Percentiles rank a stretch among this genome's conserved stretches.
phyloP scores from a whole-genome alignment of 208 protist genomes.

The Wallacemonas sp. region DNA sequence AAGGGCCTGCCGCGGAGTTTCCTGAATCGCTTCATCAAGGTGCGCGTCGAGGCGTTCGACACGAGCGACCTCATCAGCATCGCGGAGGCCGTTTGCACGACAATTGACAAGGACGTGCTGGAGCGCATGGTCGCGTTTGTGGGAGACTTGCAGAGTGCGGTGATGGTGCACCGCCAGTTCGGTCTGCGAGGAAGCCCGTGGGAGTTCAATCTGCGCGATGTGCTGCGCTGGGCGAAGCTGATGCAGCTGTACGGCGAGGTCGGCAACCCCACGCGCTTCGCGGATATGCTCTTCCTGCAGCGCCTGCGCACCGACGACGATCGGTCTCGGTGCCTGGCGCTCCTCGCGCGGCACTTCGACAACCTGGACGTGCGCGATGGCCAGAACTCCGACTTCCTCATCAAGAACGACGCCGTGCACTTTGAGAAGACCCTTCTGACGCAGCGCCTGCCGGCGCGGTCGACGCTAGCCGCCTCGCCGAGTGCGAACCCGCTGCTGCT shows the following conservation, averaged over 20 bases:
- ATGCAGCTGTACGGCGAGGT: slow-evolving; percentile 60
- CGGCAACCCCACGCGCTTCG: slow-evolving; percentile 58
- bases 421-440: slow-evolving; percentile 50
- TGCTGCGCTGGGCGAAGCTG: slow-evolving; percentile 98
- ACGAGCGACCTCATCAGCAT: slow-evolving; percentile 90
- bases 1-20: slow-evolving; percentile 99
- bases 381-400: slow-evolving; percentile 67
- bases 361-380: slow-evolving; percentile 25
- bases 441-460: slow-evolving; percentile 16
- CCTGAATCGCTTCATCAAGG: slow-evolving; percentile 99
- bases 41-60: slow-evolving; percentile 93
- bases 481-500: slow-evolving; percentile 39
- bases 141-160: slow-evolving; percentile 79
- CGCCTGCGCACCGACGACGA: slow-evolving; percentile 88
- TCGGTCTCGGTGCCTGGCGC: slow-evolving; percentile 32
- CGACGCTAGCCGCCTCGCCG: not conserved
- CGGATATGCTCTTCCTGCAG: slow-evolving; percentile 85
- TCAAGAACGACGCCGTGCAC: slow-evolving; percentile 60
- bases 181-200: slow-evolving; percentile 95
- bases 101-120: slow-evolving; percentile 72
- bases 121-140: slow-evolving; percentile 96
- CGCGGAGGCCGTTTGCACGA: slow-evolving; percentile 69
- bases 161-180: slow-evolving; percentile 88
- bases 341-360: slow-evolving; percentile 58
- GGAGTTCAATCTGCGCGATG: slow-evolving; percentile 99